Percentiles rank a stretch among this genome's conserved stretches.
phyloP scores from a whole-genome alignment of 2,329 filamentous ascomycete species.

The Allantophomopsis lycopodina region DNA sequence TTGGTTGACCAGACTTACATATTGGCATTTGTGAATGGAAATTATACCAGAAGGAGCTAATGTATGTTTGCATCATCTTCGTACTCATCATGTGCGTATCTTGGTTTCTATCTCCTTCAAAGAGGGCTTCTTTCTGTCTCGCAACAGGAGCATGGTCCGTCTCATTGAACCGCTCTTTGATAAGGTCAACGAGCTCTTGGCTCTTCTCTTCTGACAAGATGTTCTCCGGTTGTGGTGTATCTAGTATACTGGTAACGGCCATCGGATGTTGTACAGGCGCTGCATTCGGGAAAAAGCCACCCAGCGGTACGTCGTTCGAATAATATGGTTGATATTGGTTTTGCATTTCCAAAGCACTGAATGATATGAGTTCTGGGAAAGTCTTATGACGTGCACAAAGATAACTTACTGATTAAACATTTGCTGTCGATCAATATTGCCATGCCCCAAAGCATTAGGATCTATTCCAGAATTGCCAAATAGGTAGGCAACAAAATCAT shows the following conservation, averaged over 20 bases:
- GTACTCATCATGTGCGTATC: constrained; percentile 60
- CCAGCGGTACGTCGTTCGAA: constrained; percentile 30
- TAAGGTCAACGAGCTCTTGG: constrained; percentile 68
- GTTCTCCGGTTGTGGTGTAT: constrained; percentile 66
- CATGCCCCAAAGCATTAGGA: no score
- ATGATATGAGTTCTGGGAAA: neutral
- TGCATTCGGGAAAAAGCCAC: constrained; percentile 40
- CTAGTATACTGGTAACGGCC: constrained; percentile 76
- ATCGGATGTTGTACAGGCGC: constrained; percentile 48
- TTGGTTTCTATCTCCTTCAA: constrained; percentile 63
- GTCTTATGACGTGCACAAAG: no score
- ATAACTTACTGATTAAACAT: constrained; percentile 13
- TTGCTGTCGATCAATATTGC: constrained; percentile 21
- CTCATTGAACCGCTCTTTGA: constrained; percentile 70
- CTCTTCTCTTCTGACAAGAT: constrained; percentile 80
- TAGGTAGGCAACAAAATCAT: constrained; percentile 76
- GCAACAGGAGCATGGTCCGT: constrained; percentile 60
- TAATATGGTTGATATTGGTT: constrained; percentile 36
- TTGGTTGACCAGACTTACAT: constrained; percentile 14
- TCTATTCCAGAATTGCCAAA: constrained; percentile 44
- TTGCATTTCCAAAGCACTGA: constrained; percentile 37
- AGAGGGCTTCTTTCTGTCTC: constrained; percentile 60
- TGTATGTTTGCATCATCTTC: constrained; percentile 92
- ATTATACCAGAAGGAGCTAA: constrained; percentile 86
- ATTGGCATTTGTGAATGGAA: constrained; percentile 93